These are phyloP conservation scores for Trypanosoma melophagium DNA, from an alignment of 208 protist genomes.

Conservation along the genomic window DNA sequence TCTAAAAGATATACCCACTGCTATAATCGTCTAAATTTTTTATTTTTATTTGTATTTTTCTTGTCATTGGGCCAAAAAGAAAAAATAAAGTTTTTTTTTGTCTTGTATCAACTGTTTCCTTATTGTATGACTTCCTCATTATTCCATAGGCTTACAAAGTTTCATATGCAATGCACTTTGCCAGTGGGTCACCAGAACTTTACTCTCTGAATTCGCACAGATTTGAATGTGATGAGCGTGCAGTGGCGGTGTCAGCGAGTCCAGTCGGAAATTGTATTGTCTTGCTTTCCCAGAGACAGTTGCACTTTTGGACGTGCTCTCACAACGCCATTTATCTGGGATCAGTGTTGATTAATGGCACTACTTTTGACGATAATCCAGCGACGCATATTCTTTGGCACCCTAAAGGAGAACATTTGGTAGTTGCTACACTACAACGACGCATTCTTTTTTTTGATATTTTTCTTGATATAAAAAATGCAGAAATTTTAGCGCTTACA, in stretches of 20 bases:
- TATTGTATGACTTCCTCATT: constrained; percentile 9
- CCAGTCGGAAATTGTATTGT: constrained; percentile 38
- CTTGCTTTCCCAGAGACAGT: constrained; percentile 49
- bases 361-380: constrained; percentile 46
- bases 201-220: not conserved
- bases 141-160: not conserved
- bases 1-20: not conserved
- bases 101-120: constrained; percentile 21
- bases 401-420: constrained; percentile 42
- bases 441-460: constrained; percentile 58
- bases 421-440: constrained; percentile 45
- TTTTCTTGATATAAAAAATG: constrained; percentile 16
- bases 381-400: constrained; percentile 65
- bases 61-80: not conserved
- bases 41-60: not conserved
- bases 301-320: constrained; percentile 58
- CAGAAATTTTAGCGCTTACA: constrained; percentile 1
- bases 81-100: too few species aligned
- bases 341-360: constrained; percentile 36
- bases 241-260: constrained; percentile 45
- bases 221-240: constrained; percentile 29
- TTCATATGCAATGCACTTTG: constrained; percentile 17
- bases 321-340: constrained; percentile 41
- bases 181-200: constrained; percentile 12
- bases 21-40: not conserved